Evolutionary conservation across 2,329 filamentous ascomycete species (phyloP), one percentile per base, ranked within the genome.

Genomic region (Stagonosporopsis cucurbitacearum): DNA sequence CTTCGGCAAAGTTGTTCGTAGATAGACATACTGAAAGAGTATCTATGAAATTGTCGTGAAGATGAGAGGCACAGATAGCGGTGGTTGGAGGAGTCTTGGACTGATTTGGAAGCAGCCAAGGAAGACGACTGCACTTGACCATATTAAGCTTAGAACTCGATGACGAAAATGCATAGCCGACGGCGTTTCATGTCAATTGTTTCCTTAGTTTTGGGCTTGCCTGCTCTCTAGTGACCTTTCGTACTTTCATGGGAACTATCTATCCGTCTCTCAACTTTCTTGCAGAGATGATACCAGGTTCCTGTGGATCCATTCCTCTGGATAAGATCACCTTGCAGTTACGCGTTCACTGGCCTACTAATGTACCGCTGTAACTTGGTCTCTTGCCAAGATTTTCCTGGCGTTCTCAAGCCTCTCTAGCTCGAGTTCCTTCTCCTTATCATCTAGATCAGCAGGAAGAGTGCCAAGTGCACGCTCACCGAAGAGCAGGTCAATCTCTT

Each of bases 401-500:
- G 65, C 66, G 13, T 54, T 58, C 13, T 62, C 53, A 19, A 69
- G 64, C 30, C 57, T 61, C 41, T 68, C 64, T 45, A 70, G 33
- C 19, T 69, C 65, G 19, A 68, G 62, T 9, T 68, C 50, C 25
- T 54, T 60, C 28, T 68, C 61, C 44, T 68, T 68, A 15, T 67
- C 62, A 15, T 75, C 69, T 39, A 82, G 62, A 54, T 81, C 72
- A 33, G 80, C 75, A 1, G 81, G 78, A 43, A 82, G 61, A 1
- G 75, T 77, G 11, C 80, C 81, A n/a, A 79, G 59, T 2, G 80
- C 80, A 11, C 79, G 72, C 39, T 82, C 82, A 0, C 82, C 83
- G 67, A 86, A 86, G 2, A 86, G 72, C 22, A 83, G 62, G 62
- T 85, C 83, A 54, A 87, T 86, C 60, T 86, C 84, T 63, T 87